Base-by-base conservation (phyloP, 495 filamentous ascomycete genomes). In the Aspergillus haitiensis region DNA sequence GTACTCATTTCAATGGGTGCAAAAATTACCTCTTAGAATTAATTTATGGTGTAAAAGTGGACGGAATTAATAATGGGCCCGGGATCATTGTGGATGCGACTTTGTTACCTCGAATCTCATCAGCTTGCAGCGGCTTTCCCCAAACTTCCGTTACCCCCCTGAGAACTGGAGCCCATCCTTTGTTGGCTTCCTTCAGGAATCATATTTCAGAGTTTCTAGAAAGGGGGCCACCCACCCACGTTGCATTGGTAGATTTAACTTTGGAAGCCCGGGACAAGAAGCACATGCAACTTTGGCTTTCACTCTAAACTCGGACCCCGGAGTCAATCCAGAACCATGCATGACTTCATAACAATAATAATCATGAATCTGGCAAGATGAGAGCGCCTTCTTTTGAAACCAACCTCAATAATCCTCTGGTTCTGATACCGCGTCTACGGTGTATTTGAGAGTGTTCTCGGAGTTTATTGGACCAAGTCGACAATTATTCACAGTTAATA, bases 121-220 rank as follows among this genome's bases (percentile, higher is more conserved):
- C 47, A 52, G 45, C 59, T 18, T 32, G 27, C 16, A n/a, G 31
- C 56, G 53, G 59, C 33, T 49, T 57, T 52, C 55, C 52, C 61
- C 56, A 55, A 52, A 47, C 50, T 58, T 62, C 37, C 55, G 54
- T 48, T 3, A 15, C 15, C 47, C 61, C 52, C 60, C 60, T 62
- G 60, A 61, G 50, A 16, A 31, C 49, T 32, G 58, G 58, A 49
- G 27, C 45, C 21, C 51, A 36, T 37, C 10, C 12, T 52, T 12
- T 11, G 49, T 15, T 11, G 15, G n/a, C 49, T 36, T 58, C 35
- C 55, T 47, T 57, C 18, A 56, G 15, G 45, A 31, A 16, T 36
- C 6, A 52, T 5, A 12, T 21, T 34, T 40, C 45, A 12, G 12
- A 12, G 52, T 56, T 64, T 59, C 56, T 56, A 55, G 61, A 59